Conservation (phyloP, 148 eudicot species). For the Pharnaceum exiguum region DNA sequence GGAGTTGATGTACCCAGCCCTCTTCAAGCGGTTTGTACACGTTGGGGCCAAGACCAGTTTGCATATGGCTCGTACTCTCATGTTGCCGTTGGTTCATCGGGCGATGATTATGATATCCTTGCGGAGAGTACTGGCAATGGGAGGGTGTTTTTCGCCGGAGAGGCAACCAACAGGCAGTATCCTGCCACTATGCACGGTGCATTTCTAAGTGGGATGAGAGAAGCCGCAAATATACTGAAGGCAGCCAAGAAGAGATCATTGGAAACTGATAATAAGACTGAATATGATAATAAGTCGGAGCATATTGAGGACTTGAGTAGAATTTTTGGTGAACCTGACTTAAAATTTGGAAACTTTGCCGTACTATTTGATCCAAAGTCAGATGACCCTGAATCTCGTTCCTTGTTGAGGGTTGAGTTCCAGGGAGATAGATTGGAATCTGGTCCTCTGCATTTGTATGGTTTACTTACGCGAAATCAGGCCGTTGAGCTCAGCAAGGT, state of each 20-base stretch:
- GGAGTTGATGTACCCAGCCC: constrained; percentile 93
- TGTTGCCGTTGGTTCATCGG: constrained; percentile 89
- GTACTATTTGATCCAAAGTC: constrained; percentile 45
- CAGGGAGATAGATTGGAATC: constrained; percentile 31
- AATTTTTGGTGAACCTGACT: constrained; percentile 50
- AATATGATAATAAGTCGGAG: constrained; percentile 12
- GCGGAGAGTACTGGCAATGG: constrained; percentile 79
- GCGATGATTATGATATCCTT: constrained; percentile 91
- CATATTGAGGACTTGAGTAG: constrained; percentile 30
- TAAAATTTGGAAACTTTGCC: constrained; percentile 50
- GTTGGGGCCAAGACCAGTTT: constrained; percentile 91
- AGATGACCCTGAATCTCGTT: constrained; percentile 39
- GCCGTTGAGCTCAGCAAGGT: constrained; percentile 41
- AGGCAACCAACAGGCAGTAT: constrained; percentile 88
- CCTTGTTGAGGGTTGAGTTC: constrained; percentile 48
- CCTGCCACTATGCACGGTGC: constrained; percentile 99
- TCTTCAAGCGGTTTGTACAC: constrained; percentile 78
- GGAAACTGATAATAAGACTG: constrained; percentile 19
- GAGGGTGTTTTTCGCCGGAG: constrained; percentile 90
- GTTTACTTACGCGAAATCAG: constrained; percentile 38
- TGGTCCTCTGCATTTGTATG: constrained; percentile 41
- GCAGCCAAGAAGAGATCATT: constrained; percentile 50
- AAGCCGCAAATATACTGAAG: constrained; percentile 84
- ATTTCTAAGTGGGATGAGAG: constrained; percentile 96
- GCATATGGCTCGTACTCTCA: constrained; percentile 84